phyloP scores from a whole-genome alignment of 2,329 filamentous ascomycete species.

The Penicillium italicum region DNA sequence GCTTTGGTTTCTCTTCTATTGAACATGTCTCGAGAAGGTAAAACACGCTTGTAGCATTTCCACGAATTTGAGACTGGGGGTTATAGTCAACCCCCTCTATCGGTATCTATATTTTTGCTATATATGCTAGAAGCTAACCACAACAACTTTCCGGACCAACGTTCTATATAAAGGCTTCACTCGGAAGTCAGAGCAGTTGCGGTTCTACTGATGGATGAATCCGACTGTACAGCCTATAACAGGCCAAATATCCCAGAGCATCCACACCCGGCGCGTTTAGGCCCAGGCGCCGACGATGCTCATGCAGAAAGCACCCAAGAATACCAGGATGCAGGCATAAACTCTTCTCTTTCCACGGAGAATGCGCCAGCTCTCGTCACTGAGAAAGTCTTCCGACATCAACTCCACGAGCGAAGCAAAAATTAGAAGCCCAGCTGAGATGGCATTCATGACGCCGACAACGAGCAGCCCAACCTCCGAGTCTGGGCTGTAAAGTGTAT shows the following conservation, averaged over 20 bases:
- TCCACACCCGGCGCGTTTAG: slow-evolving; percentile 32
- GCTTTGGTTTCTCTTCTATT: background rate
- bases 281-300: slow-evolving; percentile 70
- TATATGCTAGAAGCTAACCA: background rate
- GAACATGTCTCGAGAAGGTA: no score
- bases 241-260: background rate
- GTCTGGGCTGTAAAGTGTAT: slow-evolving; percentile 69
- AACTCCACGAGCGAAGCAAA: slow-evolving; percentile 76
- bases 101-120: background rate
- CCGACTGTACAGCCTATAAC: background rate
- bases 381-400: slow-evolving; percentile 73
- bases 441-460: slow-evolving; percentile 78
- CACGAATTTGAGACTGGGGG: background rate
- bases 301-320: slow-evolving; percentile 65
- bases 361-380: slow-evolving; percentile 68
- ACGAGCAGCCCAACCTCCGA: slow-evolving; percentile 70
- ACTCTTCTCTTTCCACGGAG: slow-evolving; percentile 60
- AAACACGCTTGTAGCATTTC: background rate
- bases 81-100: background rate
- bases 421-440: slow-evolving; percentile 70
- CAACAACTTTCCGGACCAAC: no score
- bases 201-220: background rate
- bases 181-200: no score
- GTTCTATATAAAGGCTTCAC: background rate
- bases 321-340: slow-evolving; percentile 61